Percentiles rank a stretch among this genome's conserved stretches.
These are phyloP conservation scores for Rhododendron ovatum DNA, from an alignment of 148 eudicot species.

Conservation along the genomic window DNA sequence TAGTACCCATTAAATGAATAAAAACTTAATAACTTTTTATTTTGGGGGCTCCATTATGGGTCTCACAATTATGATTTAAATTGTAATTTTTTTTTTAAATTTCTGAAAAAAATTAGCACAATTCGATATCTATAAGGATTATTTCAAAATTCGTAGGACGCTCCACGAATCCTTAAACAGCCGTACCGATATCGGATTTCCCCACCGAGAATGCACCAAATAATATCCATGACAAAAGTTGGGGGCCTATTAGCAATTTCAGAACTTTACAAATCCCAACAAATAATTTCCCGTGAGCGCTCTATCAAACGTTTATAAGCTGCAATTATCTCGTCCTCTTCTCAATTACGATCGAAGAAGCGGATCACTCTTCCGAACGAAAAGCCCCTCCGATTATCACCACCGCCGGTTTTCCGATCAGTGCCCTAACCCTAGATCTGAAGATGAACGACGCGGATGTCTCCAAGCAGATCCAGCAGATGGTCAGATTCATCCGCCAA, in stretches of 20 bases:
- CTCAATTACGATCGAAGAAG: background rate
- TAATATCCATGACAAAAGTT: background rate
- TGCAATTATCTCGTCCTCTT: conserved; percentile 7
- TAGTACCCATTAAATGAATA: no score
- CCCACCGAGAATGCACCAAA: no score
- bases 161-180: no score
- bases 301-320: background rate
- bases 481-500: conserved; percentile 84
- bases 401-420: background rate
- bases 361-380: background rate
- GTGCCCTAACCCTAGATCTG: conserved; percentile 15
- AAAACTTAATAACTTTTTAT: no score
- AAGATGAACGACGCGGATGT: conserved; percentile 82
- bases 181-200: no score
- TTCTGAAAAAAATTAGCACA: no score
- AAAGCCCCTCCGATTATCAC: background rate
- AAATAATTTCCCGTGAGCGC: background rate
- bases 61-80: no score
- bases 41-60: no score
- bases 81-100: no score
- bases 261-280: background rate
- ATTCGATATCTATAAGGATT: no score
- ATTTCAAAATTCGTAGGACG: no score
- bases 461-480: conserved; percentile 88
- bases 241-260: background rate